Evolutionary conservation across 2,329 filamentous ascomycete genomes (phyloP), one percentile per base, ranked within the genome.

Genomic region (Ceratocystiopsis minuta): DNA sequence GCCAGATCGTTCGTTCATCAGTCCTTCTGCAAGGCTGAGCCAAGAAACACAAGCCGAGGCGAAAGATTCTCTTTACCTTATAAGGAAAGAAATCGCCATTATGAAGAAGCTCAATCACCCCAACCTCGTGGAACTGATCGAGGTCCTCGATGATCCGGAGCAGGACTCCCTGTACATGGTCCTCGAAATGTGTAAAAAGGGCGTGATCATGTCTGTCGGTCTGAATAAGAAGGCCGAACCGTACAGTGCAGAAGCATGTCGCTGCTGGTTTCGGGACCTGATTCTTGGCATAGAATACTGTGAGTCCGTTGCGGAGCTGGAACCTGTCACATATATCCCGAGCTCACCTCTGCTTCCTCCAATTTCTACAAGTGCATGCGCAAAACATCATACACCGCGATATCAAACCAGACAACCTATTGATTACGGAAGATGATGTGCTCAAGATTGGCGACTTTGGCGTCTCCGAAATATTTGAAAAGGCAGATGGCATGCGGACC

Each of bases 91-190:
- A 60, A 90, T 96, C 53, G 90, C 90, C 45, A 92, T 96, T 55
- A 96, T 98, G 87, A 98, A 96, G 67, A 96, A 96, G 62, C 70
- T 96, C 38, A 78, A 95, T 54, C 90, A 98, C 55, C 80, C 78
- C 24, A 98, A 96, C 54, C 66, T 98, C n/a, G 88, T 96, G 14
- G 78, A 81, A 37, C 64, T 98, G 40, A 84, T 93, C 49, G 90
- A 98, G 60, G 90, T 98, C 3, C 66, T 98, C 40, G 90, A 96
- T 56, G 90, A 96, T 55, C 88, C 90, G 0, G 79, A 88, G 38
- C 86, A 95, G 55, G 90, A 98, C 58, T 94, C 87, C 3, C 63
- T 98, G 13, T 98, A 95, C 62, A 96, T 98, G 84, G 90, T 98
- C 17, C 71, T 98, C 58, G 90, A 98, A 58, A 93, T 95, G 84